Evolutionary conservation across 2,329 filamentous ascomycete species (phyloP), one percentile per base, ranked within the genome.

Genomic region (Sporothrix brasiliensis): DNA sequence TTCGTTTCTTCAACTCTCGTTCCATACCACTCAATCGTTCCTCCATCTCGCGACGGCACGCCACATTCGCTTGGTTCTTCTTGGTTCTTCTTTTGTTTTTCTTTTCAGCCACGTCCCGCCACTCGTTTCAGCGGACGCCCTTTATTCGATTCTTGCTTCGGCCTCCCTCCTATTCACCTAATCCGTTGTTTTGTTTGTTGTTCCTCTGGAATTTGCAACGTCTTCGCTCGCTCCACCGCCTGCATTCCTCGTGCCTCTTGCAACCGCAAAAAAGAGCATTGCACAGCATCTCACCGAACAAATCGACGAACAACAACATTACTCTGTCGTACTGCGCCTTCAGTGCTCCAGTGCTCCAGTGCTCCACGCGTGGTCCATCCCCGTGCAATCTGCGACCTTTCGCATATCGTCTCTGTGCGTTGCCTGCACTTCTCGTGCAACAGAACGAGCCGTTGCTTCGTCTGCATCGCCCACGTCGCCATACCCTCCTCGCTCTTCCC

Each of bases 41-140:
- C 34, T 21, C 16, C n/a, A 47, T 56, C 53, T 56, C 39, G 24
- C 58, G 58, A 61, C 19, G 13, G 52, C 54, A 56, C 24, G 53
- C 34, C 66, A 71, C 66, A 71, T 68, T 68, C 69, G 69, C 69
- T 70, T 71, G 69, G 65, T 66, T 58, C 16, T 39, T 66, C 21
- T 27, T 21, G 24, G 24, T 24, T 24, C 39, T 63, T 30, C 14
- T 63, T 67, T 44, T 53, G 7, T 50, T 70, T 30, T 52, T 58
- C n/a, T 19, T 21, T 60, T 67, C 58, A 68, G 69, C 58, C 66
- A 52, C 65, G 65, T 71, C 66, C 65, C 47, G 58, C 56, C 66
- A 63, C 54, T 68, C 69, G 65, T 49, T 65, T 71, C 41, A 66
- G 47, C 44, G 60, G 60, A 66, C 69, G 69, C 34, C 41, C 39